Base-by-base conservation (phyloP, 2,329 filamentous ascomycete species). In the Thielaviopsis musarum region DNA sequence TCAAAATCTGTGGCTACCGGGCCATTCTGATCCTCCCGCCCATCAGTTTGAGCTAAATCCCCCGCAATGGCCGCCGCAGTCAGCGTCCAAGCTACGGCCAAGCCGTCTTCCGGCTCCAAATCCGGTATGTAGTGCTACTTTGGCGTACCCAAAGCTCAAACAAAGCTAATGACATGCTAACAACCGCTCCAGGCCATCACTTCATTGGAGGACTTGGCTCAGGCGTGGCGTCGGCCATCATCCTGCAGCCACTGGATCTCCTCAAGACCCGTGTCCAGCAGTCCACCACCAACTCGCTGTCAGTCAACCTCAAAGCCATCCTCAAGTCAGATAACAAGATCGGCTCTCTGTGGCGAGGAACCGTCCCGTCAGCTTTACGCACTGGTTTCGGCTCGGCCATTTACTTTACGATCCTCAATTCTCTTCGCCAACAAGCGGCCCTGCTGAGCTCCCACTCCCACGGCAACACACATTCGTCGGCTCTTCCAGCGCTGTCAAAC, bases 251-350 rank as follows among this genome's bases (percentile, higher is more conserved):
- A 26, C 87, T 93, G 67, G 93, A 98, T 72, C 84, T 98, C 3
- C 83, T 98, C 69, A 98, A 98, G 73, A 98, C 93, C 30, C 85
- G 93, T 54, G 84, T 97, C 49, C 93, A 98, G 70, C 93, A 97
- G 71, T 88, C 88, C 38, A 82, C 82, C 55, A 78, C 80, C 52
- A 79, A 81, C 64, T 82, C 88, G 2, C 80, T 97, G 60, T 71
- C 81, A 58, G 74, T 76, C 24, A 87, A 86, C 19, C 74, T 95
- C 62, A 81, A 81, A 66, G 75, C 82, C 6, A 61, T 60, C 21
- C 54, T 64, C 21, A 63, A 38, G 88, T 95, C 68, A 79, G 85
- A 63, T 73, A 75, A 65, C 49, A 64, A 60, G 24, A 74, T 95
- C 63, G 79, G 82, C 34, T 80, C 82, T 52, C 81, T 98, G 68